phyloP scores from a whole-genome alignment of 2,329 filamentous ascomycete species.

The Canariomyces notabilis region DNA sequence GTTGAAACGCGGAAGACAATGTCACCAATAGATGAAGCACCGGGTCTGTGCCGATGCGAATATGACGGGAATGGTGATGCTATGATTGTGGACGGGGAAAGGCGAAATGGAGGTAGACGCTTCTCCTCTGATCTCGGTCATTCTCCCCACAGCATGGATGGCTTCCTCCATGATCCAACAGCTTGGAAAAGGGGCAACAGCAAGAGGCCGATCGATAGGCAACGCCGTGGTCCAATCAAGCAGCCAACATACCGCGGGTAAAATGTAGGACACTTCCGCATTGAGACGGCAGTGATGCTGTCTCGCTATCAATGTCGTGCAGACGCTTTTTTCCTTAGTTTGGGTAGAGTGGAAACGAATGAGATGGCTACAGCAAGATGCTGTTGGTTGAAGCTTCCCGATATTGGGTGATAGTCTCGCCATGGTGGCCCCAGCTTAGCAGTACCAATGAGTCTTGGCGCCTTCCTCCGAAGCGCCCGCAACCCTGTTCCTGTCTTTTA shows the following conservation, averaged over 20 bases:
- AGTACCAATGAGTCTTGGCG: constrained; percentile 10
- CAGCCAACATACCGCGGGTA: too few species aligned
- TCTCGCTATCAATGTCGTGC: constrained; percentile 9
- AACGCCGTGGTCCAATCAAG: too few species aligned
- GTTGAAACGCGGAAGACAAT: not conserved
- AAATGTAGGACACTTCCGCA: not conserved
- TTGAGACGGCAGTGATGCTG: constrained; percentile 1
- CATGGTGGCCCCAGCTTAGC: constrained; percentile 4
- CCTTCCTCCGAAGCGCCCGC: constrained; percentile 18
- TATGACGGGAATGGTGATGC: not conserved
- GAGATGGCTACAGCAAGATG: not conserved
- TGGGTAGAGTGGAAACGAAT: constrained; percentile 8
- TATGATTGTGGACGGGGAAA: not conserved
- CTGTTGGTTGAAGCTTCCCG: constrained; percentile 9
- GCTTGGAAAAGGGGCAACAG: not conserved
- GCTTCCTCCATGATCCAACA: not conserved
- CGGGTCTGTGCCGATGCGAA: constrained; percentile 1
- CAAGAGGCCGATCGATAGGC: not conserved
- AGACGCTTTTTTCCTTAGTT: not conserved
- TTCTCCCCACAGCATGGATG: not conserved
- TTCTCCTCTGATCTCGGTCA: not conserved
- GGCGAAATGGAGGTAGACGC: not conserved
- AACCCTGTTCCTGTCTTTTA: not conserved
- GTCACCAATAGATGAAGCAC: not conserved
- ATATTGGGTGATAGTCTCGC: too few species aligned